Base-by-base conservation (phyloP, 202 grass and related monocot genomes). In the Dendrocalamus latiflorus region DNA sequence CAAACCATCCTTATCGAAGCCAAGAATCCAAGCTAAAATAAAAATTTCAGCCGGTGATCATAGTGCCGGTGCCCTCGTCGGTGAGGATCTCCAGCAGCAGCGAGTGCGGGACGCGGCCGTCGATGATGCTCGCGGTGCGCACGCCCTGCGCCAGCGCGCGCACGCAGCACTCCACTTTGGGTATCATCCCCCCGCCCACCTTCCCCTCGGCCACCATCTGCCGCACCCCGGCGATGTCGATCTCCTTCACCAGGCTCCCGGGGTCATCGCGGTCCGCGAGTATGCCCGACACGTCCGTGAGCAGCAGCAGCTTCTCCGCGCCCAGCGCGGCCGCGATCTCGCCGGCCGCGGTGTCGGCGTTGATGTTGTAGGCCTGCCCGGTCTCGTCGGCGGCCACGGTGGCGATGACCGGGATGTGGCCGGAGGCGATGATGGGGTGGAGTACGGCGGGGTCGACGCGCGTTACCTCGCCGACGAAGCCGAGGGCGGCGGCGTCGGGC, bases 1-100 rank as follows among this genome's bases (percentile, higher is more conserved):
- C 15, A 54, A 44, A 21, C 15, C 48, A 42, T 18, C n/a, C 55
- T 38, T 49, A 47, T 16, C 28, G 77, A 14, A 41, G 45, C 64
- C 2, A 25, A 11, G 26, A 72, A 33, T 20, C 5, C 21, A 30
- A 48, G 22, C 43, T 9, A 26, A 70, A 3, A 25, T 18, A 14
- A n/a, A 49, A 28, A 1, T 9, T 25, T 92, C 75, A 92, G 12
- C 84, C 90, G 25, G 70, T 87, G 81, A 91, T 89, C 87, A 89
- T 91, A 4, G 90, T 95, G 77, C 93, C 90, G 6, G 88, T 83
- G 53, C 90, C 90, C 54, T 95, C 85, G 39, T 92, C 90, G 8
- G 90, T 95, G 50, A 95, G 88, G 72, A 95, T 92, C 77, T 95
- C 87, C 2, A 95, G 85, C 61, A 95, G 93, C 73, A 92, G 71